Evolutionary conservation across 169 alveolate species (phyloP).

Genomic region (Theileria luwenshuni): DNA sequence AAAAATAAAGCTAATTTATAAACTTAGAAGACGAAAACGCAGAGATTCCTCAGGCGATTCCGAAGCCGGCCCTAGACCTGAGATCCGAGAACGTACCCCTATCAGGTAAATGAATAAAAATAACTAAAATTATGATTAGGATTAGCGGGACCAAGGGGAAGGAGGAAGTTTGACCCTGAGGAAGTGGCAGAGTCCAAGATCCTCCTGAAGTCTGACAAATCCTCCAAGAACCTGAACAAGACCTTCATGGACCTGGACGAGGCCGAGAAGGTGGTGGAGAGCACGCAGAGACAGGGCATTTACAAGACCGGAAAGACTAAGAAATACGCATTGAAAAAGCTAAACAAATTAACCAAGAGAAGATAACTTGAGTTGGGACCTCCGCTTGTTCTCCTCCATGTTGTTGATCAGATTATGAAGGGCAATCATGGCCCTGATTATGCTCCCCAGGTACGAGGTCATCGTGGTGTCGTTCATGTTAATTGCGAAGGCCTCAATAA

Average conservation of each 20-base stretch:
- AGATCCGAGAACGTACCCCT: slow-evolving; percentile 79
- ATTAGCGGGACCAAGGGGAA: slow-evolving; percentile 68
- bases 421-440: slow-evolving; percentile 91
- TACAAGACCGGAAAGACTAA: slow-evolving; percentile 61
- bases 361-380: slow-evolving; percentile 13
- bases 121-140: slow-evolving; percentile 47
- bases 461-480: slow-evolving; percentile 93
- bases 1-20: neutral
- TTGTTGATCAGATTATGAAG: slow-evolving; percentile 94
- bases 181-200: slow-evolving; percentile 55
- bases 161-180: slow-evolving; percentile 68
- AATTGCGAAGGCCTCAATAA: slow-evolving; percentile 88
- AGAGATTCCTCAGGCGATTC: slow-evolving; percentile 61
- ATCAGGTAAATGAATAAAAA: slow-evolving; percentile 63
- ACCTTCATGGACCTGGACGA: slow-evolving; percentile 61
- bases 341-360: slow-evolving; percentile 10
- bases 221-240: slow-evolving; percentile 40
- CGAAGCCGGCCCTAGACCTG: slow-evolving; percentile 74
- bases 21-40: slow-evolving; percentile 59
- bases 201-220: slow-evolving; percentile 38
- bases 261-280: slow-evolving; percentile 45
- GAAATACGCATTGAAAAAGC: slow-evolving; percentile 50
- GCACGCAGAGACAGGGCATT: slow-evolving; percentile 67
- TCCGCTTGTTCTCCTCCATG: slow-evolving; percentile 86
- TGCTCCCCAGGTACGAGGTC: slow-evolving; percentile 90